Base-by-base conservation (phyloP, 768 basidiomycete species). In the Harrya chromipes region DNA sequence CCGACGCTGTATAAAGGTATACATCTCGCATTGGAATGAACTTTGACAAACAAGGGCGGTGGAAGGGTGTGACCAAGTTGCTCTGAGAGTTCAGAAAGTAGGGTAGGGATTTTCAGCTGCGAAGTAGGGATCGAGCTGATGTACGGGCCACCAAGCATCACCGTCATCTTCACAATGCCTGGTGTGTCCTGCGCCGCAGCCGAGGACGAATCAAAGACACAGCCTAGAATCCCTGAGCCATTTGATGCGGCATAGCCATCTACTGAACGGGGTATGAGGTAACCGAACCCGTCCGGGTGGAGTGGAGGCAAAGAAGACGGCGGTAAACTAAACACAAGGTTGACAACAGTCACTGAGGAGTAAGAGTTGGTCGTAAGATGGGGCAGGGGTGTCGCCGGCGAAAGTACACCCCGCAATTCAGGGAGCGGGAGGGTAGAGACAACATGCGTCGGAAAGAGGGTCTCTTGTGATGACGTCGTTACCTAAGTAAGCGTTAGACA, bases 211-310 rank as follows among this genome's bases (percentile, higher is more conserved):
- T 98, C 95, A 69, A 97, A 97, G 11, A 97, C 84, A 26, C 85
- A 84, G 12, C 95, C 95, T 0, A 98, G 77, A 17, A 89, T 77
- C 4, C 81, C 80, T 11, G 75, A 66, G 41, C 66, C 56, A 29
- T 65, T 58, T 5, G 58, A 44, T 20, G 51, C 45, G n/a, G 67
- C 59, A 55, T 89, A 87, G 19, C 75, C 84, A 5, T 66, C 66
- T 27, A 68, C 70, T 0, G 87, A 83, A 14, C 94, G 87, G 0
- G 94, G 93, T 45, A 97, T 78, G 61, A 99, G 85, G 72, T 94
- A 97, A 9, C 95, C 95, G 64, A 97, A 99, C 4, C 95, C 95
- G 2, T 77, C 75, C 0, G 93, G 92, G 58, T 92, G 87, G 42
- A 94, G 75, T 20, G 64, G 59, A 20, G 64, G 50, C 48, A 70